Base-by-base conservation (phyloP, 1,284 basidiomycete genomes). In the Microbotryum scabiosae region DNA sequence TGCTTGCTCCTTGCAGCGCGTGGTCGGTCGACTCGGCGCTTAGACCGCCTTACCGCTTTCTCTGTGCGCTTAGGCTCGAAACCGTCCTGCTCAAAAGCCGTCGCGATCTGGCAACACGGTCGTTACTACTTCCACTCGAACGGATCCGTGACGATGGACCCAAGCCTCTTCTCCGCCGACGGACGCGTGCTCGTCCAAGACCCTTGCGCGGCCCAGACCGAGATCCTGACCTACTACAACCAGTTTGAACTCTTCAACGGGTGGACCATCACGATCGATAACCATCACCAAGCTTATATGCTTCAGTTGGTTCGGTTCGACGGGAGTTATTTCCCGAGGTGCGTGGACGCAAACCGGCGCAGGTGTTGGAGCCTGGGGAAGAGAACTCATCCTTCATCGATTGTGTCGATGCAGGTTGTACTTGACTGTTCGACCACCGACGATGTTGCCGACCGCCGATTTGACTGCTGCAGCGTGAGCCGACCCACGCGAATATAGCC, bases 151-250 rank as follows among this genome's bases (percentile, higher is more conserved):
- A 67, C 63, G 16, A 55, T 69, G 47, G 61, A 63, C 32, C 66
- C 66, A 1, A 78, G 72, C 2, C 87, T 90, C 2, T 82, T 87
- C 66, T 80, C 79, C 18, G 61, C 72, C 21, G 91, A 96, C 73
- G 91, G 91, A 18, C 88, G 82, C 76, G 88, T 93, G 73, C 90
- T 92, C 77, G 82, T 94, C 52, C 90, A 97, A 78, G 86, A 92
- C 69, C 84, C 88, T 0, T 97, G 92, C 72, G 86, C 85, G 1
- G 86, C 89, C 5, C 78, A 81, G 7, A 90, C 90, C 30, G 89
- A 90, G 74, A 84, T 90, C 73, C 82, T 93, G 71, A 84, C 90
- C 71, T 76, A 79, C 60, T 93, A 90, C 81, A 86, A 46, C 26
- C 66, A 71, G 61, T 60, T 57, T 43, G 63, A 85, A 70, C 71